Conservation (phyloP, 768 basidiomycete species). For the Boletellus sp. region DNA sequence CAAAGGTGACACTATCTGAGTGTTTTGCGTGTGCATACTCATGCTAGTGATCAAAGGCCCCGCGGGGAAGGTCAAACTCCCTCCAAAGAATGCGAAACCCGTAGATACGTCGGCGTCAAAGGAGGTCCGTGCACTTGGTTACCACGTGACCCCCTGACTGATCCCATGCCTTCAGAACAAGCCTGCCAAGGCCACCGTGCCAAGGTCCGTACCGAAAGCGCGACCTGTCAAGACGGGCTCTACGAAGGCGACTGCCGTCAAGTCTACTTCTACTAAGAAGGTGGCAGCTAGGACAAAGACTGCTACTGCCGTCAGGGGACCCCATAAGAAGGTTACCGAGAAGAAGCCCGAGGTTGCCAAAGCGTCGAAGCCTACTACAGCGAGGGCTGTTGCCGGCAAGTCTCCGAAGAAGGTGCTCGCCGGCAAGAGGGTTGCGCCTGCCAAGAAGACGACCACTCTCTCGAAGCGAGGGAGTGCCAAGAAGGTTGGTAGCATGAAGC, state of each 20-base stretch:
- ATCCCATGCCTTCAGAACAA: slow-evolving; percentile 24
- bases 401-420: slow-evolving; percentile 34
- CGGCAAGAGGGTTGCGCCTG: slow-evolving; percentile 29
- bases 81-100: slow-evolving; percentile 53
- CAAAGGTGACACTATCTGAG: slow-evolving; percentile 56
- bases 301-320: slow-evolving; percentile 30
- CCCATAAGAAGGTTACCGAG: slow-evolving; percentile 40
- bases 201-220: slow-evolving; percentile 23
- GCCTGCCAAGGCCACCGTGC: slow-evolving; percentile 28
- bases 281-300: slow-evolving; percentile 36
- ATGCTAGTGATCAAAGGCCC: slow-evolving; percentile 28
- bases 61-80: slow-evolving; percentile 62
- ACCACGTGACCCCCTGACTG: slow-evolving; percentile 22
- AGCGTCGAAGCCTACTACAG: slow-evolving; percentile 20
- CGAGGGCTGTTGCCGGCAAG: slow-evolving; percentile 17
- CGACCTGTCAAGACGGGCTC: slow-evolving; percentile 29
- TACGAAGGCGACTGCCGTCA: slow-evolving; percentile 23
- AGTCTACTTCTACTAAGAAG: slow-evolving; percentile 24
- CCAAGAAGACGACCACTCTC: slow-evolving; percentile 39
- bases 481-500: slow-evolving; percentile 44
- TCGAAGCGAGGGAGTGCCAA: slow-evolving; percentile 56
- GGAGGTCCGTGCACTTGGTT: slow-evolving; percentile 42
- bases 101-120: slow-evolving; percentile 52
- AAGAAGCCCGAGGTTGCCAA: slow-evolving; percentile 34
- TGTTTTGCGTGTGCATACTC: slow-evolving; percentile 1